These are phyloP conservation scores for Podosphaera leucotricha DNA, from an alignment of 2,329 filamentous ascomycete genomes.

Conservation along the genomic window DNA sequence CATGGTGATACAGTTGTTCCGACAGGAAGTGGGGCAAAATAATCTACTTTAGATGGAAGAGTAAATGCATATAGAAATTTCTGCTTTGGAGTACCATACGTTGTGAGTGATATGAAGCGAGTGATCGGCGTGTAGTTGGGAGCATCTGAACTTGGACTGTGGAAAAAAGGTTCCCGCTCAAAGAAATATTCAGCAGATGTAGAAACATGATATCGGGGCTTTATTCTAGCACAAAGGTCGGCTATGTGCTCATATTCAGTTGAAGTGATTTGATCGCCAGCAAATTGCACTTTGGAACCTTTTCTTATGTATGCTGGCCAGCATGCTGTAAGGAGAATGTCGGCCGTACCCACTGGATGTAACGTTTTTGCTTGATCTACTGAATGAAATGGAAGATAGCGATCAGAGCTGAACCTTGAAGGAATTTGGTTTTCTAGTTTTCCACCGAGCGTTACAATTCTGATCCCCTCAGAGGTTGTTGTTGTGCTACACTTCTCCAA, in stretches of 20 bases:
- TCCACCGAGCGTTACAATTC: constrained; percentile 71
- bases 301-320: constrained; percentile 59
- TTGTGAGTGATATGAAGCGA: constrained; percentile 72
- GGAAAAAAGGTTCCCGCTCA: constrained; percentile 82
- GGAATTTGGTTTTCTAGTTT: constrained; percentile 37
- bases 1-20: constrained; percentile 63
- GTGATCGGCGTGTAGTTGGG: constrained; percentile 41
- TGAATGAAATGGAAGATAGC: constrained; percentile 56
- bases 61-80: constrained; percentile 64
- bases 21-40: constrained; percentile 33
- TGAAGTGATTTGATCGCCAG: constrained; percentile 26
- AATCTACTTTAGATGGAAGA: constrained; percentile 38
- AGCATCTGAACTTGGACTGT: constrained; percentile 27
- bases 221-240: constrained; percentile 54
- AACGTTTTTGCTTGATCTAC: constrained; percentile 53
- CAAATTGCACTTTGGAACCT: constrained; percentile 39
- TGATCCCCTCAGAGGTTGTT: constrained; percentile 73
- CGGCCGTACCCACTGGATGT: constrained; percentile 51
- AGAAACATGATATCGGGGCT: constrained; percentile 81
- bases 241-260: constrained; percentile 43
- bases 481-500: constrained; percentile 69
- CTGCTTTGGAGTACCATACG: constrained; percentile 52
- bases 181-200: constrained; percentile 41
- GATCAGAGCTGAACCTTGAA: constrained; percentile 41
- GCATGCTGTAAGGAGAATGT: constrained; percentile 67